phyloP scores from a whole-genome alignment of 768 basidiomycete genomes.

The Calocybe cyanea region DNA sequence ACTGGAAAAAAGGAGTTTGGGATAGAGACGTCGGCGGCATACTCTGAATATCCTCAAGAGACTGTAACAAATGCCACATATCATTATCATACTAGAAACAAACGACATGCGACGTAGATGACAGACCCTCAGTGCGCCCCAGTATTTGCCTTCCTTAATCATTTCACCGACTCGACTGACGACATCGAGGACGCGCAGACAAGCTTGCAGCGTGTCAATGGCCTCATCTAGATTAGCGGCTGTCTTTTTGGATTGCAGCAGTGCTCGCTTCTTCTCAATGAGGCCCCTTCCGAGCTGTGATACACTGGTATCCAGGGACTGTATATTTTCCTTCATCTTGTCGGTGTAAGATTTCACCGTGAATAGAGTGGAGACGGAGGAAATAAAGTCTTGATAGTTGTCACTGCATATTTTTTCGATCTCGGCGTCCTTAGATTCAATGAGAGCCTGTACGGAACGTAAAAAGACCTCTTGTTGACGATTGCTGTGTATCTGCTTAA shows the following conservation, averaged over 20 bases:
- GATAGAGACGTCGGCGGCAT: slow-evolving; percentile 87
- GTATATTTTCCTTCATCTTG: slow-evolving; percentile 87
- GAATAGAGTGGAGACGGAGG: slow-evolving; percentile 94
- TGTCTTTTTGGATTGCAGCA: slow-evolving; percentile 89
- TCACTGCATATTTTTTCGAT: slow-evolving; percentile 95
- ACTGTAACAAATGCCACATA: slow-evolving; percentile 46
- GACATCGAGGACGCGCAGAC: slow-evolving; percentile 87
- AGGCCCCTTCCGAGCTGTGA: slow-evolving; percentile 83
- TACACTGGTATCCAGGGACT: slow-evolving; percentile 83
- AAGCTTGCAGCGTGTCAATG: slow-evolving; percentile 92
- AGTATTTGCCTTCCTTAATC: slow-evolving; percentile 91
- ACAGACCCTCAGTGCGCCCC: slow-evolving; percentile 93
- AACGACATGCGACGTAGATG: slow-evolving; percentile 28
- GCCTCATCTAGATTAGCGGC: slow-evolving; percentile 94
- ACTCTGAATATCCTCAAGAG: slow-evolving; percentile 90
- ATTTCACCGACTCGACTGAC: slow-evolving; percentile 90
- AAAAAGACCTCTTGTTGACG: slow-evolving; percentile 89
- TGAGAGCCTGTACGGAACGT: slow-evolving; percentile 78
- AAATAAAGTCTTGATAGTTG: slow-evolving; percentile 98
- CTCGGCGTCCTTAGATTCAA: slow-evolving; percentile 92
- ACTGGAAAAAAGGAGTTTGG: slow-evolving; percentile 89
- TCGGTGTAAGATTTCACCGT: slow-evolving; percentile 95
- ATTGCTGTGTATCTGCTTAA: slow-evolving; percentile 88
- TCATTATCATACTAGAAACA: slow-evolving; percentile 27
- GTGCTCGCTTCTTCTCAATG: slow-evolving; percentile 88